phyloP scores from a whole-genome alignment of 306 rosid genomes.

The Castanea sativa region DNA sequence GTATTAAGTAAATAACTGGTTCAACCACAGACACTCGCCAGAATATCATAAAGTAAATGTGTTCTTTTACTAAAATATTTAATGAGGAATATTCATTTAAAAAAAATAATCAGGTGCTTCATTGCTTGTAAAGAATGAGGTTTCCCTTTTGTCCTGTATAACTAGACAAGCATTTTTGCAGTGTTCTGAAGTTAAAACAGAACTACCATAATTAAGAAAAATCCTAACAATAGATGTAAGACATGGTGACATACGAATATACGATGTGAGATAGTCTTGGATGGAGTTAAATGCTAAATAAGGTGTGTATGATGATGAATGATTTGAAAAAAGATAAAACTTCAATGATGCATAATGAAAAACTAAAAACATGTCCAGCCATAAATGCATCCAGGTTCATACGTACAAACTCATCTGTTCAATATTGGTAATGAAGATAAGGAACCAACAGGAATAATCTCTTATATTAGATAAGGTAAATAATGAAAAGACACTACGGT shows the following conservation, averaged over 20 bases:
- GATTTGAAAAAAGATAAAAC: neutral
- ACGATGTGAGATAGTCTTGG: neutral
- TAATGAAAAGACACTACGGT: constrained; percentile 12
- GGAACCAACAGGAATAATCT: neutral
- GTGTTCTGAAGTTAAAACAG: neutral
- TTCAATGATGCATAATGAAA: neutral
- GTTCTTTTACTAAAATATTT: neutral
- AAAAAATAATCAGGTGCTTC: neutral
- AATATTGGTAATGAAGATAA: neutral
- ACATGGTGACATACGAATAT: neutral
- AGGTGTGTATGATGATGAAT: neutral
- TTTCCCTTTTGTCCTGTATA: neutral
- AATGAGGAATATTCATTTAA: neutral
- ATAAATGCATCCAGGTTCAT: neutral
- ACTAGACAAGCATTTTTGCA: neutral
- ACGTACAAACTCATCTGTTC: neutral
- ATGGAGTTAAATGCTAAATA: neutral
- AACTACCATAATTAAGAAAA: neutral
- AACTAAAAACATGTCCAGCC: neutral
- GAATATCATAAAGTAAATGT: neutral
- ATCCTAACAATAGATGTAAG: neutral
- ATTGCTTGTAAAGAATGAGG: neutral
- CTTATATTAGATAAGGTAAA: neutral
- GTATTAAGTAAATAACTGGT: neutral
- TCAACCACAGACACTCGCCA: neutral